phyloP scores from a whole-genome alignment of 2,329 filamentous ascomycete genomes.

The Cordyceps farinosa region DNA sequence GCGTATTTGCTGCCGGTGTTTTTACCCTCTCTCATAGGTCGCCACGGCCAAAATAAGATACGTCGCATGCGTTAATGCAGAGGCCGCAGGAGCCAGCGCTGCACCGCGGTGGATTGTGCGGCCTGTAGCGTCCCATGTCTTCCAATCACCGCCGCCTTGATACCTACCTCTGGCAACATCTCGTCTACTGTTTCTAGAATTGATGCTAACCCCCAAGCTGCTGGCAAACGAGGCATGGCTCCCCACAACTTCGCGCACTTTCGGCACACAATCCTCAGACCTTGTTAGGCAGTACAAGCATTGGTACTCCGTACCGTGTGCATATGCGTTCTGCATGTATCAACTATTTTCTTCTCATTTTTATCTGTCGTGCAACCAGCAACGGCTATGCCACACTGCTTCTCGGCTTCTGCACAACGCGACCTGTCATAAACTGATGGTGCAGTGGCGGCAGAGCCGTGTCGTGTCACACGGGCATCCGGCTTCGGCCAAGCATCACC shows the following conservation, averaged over 20 bases:
- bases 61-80: constrained; percentile 10
- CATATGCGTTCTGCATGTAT: background rate
- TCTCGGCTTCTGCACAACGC: background rate
- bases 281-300: too few relatives aligned
- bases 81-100: background rate
- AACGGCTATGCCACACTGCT: background rate
- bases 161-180: background rate
- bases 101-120: background rate
- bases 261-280: background rate
- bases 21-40: background rate
- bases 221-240: too few relatives aligned
- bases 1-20: constrained; percentile 1
- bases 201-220: too few relatives aligned
- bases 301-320: background rate
- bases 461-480: background rate
- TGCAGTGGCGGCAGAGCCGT: background rate
- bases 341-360: background rate
- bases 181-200: too few relatives aligned
- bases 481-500: background rate
- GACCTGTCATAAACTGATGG: background rate
- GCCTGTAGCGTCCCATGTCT: background rate
- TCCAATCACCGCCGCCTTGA: background rate
- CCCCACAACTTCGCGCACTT: background rate
- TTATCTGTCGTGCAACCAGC: background rate
- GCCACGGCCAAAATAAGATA: background rate